These are phyloP conservation scores for Aspergillus phoenicis DNA, from an alignment of 2,329 filamentous ascomycete species.

Conservation along the genomic window DNA sequence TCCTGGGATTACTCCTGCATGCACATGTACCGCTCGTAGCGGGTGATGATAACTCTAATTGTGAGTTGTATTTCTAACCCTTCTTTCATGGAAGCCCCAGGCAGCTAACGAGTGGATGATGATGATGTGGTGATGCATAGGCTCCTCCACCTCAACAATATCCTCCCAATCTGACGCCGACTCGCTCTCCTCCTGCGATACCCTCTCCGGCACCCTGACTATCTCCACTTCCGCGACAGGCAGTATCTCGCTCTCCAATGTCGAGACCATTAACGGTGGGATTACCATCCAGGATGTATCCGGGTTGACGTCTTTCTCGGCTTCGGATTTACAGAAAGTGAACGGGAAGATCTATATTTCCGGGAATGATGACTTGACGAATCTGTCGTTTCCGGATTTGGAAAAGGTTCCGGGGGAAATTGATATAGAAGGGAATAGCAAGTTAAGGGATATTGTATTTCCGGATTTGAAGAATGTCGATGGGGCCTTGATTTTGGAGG, in stretches of 20 bases:
- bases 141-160: not conserved
- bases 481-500: constrained; percentile 26
- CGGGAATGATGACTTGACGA: not conserved
- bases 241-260: not conserved
- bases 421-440: constrained; percentile 25
- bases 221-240: not conserved
- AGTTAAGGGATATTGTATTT: constrained; percentile 24
- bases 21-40: too few species aligned
- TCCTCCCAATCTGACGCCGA: constrained; percentile 1
- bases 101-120: not conserved
- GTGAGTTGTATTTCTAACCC: not conserved
- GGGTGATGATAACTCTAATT: too few species aligned
- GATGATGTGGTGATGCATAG: not conserved
- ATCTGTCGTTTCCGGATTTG: constrained; percentile 18
- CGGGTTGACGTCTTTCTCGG: not conserved
- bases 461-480: constrained; percentile 27
- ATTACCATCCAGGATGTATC: constrained; percentile 2
- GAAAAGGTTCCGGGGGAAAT: constrained; percentile 22
- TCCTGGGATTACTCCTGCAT: too few species aligned
- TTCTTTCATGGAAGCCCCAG: too few species aligned
- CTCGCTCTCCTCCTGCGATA: constrained; percentile 1
- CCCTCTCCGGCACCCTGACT: constrained; percentile 1
- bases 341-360: not conserved
- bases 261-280: constrained; percentile 1
- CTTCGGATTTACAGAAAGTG: not conserved